A percentile compares a stretch with the other conserved stretches of the same genome.
Conservation (phyloP, 106 monocot species). For the Hemerocallis citrina region DNA sequence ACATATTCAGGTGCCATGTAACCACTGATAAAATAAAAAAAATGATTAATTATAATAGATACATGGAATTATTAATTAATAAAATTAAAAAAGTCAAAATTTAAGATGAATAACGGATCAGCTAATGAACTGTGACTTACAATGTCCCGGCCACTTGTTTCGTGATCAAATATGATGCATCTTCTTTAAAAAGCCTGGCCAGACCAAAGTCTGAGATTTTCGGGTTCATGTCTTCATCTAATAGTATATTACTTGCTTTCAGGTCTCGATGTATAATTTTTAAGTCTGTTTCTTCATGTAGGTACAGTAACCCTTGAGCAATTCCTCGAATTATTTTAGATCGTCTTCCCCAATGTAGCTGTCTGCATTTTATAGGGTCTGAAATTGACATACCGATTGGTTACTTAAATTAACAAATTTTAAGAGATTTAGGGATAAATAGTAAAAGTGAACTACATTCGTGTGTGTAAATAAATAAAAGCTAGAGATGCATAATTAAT, state of each 20-base stretch:
- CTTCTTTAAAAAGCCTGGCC: conserved; percentile 4
- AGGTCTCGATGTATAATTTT: conserved; percentile 14
- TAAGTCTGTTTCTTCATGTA: conserved; percentile 10
- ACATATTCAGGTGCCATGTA: no score
- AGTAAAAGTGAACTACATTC: neutral
- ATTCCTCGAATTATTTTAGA: conserved; percentile 11
- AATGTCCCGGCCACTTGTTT: neutral
- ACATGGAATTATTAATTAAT: no score
- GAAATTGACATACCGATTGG: neutral
- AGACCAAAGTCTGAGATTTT: conserved; percentile 11
- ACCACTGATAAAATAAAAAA: no score
- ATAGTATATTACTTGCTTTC: conserved; percentile 15
- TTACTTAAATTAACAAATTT: neutral
- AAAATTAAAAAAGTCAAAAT: no score
- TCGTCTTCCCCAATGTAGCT: conserved; percentile 7
- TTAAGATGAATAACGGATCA: no score
- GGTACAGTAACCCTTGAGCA: conserved; percentile 12
- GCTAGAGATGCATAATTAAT: no score
- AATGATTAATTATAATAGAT: no score
- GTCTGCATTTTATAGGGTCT: conserved; percentile 1
- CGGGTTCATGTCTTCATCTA: conserved; percentile 17
- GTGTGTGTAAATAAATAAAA: neutral
- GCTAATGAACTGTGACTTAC: neutral
- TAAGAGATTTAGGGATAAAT: no score
- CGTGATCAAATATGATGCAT: neutral